Base-by-base conservation (phyloP, 202 grass and related monocot species). In the Hordeum pubiflorum region DNA sequence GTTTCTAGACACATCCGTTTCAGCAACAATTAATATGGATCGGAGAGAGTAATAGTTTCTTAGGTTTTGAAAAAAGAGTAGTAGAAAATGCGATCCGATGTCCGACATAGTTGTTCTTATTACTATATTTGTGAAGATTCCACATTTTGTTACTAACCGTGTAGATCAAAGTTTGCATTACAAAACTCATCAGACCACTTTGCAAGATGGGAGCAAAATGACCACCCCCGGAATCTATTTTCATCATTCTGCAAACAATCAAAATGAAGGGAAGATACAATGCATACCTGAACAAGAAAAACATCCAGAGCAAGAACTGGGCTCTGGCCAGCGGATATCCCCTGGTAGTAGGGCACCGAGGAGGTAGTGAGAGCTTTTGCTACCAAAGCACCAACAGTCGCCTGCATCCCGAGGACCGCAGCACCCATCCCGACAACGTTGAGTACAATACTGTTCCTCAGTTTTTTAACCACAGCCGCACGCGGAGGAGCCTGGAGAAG, bases 341-440 rank as follows among this genome's bases (percentile, higher is more conserved):
- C 92, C 71, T 91, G 92, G 80, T 94, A 93, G 74, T 98, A 88
- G 11, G 96, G 90, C 64, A 95, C 90, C 60, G 89, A 6, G 31
- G 92, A 93, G 20, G 82, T 62, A 23, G 92, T 91, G 46, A 98
- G 95, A 58, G 92, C 86, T 62, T 93, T 95, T 20, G 79, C 90
- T 41, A 94, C 88, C 67, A 98, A 83, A 76, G 82, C 83, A 23
- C 90, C 92, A 23, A 93, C 86, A 43, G 96, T 95, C 69, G 95
- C 88, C 83, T 93, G 92, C 88, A 98, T 91, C 9, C 95, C 92
- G 78, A 93, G 79, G 88, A 94, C 79, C 66, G 95, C 88, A 75
- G 88, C 88, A 57, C 86, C 92, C 90, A 94, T 98, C 54, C 92
- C 95, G 79, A 93, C 5, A 85, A 95, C 63, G 84, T 93, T 98